Evolutionary conservation across 768 basidiomycete genomes (phyloP).

Genomic region (Chalciporus sphaerocephalus): DNA sequence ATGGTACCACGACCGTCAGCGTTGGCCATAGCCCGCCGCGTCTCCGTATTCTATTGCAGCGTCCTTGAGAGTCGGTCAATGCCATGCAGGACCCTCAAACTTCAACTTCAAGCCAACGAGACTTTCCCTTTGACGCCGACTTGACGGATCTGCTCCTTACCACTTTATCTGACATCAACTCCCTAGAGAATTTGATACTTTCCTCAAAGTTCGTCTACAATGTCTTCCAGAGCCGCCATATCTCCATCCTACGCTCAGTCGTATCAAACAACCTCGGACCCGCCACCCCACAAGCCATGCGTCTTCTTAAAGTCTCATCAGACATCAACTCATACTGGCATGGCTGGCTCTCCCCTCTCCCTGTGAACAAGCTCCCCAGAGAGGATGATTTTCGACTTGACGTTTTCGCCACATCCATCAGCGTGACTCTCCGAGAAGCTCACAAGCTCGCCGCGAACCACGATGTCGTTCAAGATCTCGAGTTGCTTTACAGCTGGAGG

Average conservation of each 20-base stretch:
- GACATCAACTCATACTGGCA: conserved; percentile 13
- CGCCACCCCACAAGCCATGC: conserved; percentile 5
- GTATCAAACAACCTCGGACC: conserved; percentile 16
- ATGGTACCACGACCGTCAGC: neutral
- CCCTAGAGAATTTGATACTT: conserved; percentile 10
- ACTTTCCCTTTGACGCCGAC: conserved; percentile 10
- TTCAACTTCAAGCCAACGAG: neutral
- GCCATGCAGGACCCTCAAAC: neutral
- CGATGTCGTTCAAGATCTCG: conserved; percentile 12
- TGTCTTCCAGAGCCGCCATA: conserved; percentile 10
- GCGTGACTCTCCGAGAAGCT: conserved; percentile 14
- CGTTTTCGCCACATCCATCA: neutral
- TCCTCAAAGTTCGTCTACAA: conserved; percentile 17
- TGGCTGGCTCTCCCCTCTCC: conserved; percentile 14
- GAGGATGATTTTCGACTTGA: conserved; percentile 7
- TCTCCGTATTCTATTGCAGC: neutral
- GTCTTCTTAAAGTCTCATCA: conserved; percentile 15
- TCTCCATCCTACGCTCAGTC: conserved; percentile 12
- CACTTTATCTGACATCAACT: conserved; percentile 7
- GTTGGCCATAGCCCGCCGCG: too few relatives aligned
- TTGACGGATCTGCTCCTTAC: conserved; percentile 13
- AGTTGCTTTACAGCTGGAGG: conserved; percentile 21
- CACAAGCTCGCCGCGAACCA: conserved; percentile 15
- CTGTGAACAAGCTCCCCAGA: conserved; percentile 9
- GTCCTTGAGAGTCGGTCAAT: neutral